Base-by-base conservation (phyloP, 495 filamentous ascomycete genomes). In the Penicillium salamii region DNA sequence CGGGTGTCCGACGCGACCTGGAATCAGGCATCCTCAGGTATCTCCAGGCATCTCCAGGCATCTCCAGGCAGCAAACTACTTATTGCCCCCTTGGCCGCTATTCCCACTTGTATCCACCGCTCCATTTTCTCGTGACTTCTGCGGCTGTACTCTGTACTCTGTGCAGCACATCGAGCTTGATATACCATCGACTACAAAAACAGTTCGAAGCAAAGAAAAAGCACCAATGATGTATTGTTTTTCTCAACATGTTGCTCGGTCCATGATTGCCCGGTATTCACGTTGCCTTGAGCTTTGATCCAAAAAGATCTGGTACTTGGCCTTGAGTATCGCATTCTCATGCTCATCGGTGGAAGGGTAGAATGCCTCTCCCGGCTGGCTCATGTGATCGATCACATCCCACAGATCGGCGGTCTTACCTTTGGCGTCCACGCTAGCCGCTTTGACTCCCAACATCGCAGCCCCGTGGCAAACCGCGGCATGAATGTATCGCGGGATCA, bases 311-410 rank as follows among this genome's bases (percentile, higher is more conserved):
- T 88, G 81, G 57, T 96, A 98, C 74, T 97, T 98, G 20, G 82
- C 84, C 54, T 80, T 69, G 41, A 98, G 68, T 44, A 98, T 69
- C 59, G 82, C 85, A 76, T 86, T 90, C 76, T 92, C 85, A 26
- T 78, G 81, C 39, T 57, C 57, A 61, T 95, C 80, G 19, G 72
- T 79, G 0, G 78, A 81, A 12, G 91, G 88, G 65, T 80, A 71
- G 2, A 95, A 83, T 45, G 87, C 79, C 61, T 81, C 86, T 11
- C 93, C 93, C 15, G 90, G 84, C 71, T 96, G 95, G 69, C 84
- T 91, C 87, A 96, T 96, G 23, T 90, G 82, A 68, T 92, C 88
- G 91, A 98, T 98, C 55, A 98, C 96, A 46, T 82, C 78, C 93
- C 92, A 98, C 49, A 98, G 69, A 33, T 83, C 79, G 71, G 95